Percentiles rank a stretch among this genome's conserved stretches.
phyloP scores from a whole-genome alignment of 2,329 filamentous ascomycete species.

The Xylaria sp. region DNA sequence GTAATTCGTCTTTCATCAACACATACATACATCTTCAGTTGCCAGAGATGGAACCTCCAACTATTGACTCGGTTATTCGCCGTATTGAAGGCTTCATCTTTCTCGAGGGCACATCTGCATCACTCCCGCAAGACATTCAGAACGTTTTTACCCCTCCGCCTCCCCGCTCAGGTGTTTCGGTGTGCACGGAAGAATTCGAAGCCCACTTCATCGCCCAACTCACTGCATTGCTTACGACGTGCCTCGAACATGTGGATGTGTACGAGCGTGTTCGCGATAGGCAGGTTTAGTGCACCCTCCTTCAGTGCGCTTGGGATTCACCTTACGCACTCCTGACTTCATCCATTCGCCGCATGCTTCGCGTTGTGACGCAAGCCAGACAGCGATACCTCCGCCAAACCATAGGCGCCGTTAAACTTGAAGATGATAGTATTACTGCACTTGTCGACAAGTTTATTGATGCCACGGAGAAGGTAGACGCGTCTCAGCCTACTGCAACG shows the following conservation, averaged over 20 bases:
- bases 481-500: not conserved
- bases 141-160: not conserved
- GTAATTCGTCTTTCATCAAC: no score
- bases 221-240: not conserved
- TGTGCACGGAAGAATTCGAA: not conserved
- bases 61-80: not conserved
- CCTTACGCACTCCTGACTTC: not conserved
- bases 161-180: not conserved
- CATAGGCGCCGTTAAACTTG: not conserved
- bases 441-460: not conserved
- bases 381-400: not conserved
- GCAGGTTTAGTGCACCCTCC: not conserved
- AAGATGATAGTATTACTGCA: not conserved
- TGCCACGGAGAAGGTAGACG: not conserved
- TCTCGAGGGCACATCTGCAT: not conserved
- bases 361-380: not conserved
- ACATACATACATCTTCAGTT: not conserved
- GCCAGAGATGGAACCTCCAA: no score
- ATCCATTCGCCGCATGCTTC: not conserved
- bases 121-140: not conserved
- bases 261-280: not conserved
- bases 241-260: not conserved
- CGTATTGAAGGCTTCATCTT: not conserved
- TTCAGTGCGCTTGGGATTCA: not conserved
- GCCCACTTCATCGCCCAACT: not conserved